Percentiles rank a stretch among this genome's conserved stretches.
Conservation (phyloP, 78 protist genomes). For the Goniomonas avonlea region DNA sequence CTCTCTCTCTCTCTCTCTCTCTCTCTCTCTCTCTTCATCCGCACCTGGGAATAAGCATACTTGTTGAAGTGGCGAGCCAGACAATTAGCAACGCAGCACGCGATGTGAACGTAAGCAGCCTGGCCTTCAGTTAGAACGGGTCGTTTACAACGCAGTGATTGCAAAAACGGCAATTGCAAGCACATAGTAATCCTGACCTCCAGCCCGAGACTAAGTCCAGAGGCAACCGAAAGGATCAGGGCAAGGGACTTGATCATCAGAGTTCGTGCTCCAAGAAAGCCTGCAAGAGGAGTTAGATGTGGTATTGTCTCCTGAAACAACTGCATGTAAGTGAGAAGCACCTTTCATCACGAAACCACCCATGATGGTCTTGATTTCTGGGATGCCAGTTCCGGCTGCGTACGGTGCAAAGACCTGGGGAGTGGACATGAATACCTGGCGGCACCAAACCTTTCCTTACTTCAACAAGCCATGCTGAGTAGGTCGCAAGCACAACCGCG, state of each 20-base stretch:
- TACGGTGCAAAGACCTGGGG: background rate
- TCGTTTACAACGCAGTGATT: too few relatives aligned
- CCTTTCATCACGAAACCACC: conserved; percentile 21
- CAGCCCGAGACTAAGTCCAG: conserved; percentile 8
- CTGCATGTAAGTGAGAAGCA: too few relatives aligned
- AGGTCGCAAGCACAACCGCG: background rate
- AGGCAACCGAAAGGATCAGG: background rate
- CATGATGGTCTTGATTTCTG: conserved; percentile 17
- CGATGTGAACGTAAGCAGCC: conserved; percentile 22
- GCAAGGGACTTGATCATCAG: conserved; percentile 6
- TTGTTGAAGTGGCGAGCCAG: conserved; percentile 1
- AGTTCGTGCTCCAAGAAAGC: background rate
- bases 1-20: too few relatives aligned
- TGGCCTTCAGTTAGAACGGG: too few relatives aligned
- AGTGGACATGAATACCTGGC: too few relatives aligned
- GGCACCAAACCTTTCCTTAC: too few relatives aligned
- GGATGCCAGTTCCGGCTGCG: conserved; percentile 14
- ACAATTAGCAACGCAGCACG: conserved; percentile 8
- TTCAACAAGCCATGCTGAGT: conserved; percentile 4
- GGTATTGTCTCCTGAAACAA: too few relatives aligned
- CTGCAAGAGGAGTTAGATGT: too few relatives aligned
- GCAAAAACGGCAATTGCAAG: too few relatives aligned
- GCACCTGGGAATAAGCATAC: conserved; percentile 8
- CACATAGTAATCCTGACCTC: too few relatives aligned
- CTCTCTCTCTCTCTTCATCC: too few relatives aligned